phyloP scores from a whole-genome alignment of 1,284 basidiomycete genomes.

The Rhodotorula sp. region DNA sequence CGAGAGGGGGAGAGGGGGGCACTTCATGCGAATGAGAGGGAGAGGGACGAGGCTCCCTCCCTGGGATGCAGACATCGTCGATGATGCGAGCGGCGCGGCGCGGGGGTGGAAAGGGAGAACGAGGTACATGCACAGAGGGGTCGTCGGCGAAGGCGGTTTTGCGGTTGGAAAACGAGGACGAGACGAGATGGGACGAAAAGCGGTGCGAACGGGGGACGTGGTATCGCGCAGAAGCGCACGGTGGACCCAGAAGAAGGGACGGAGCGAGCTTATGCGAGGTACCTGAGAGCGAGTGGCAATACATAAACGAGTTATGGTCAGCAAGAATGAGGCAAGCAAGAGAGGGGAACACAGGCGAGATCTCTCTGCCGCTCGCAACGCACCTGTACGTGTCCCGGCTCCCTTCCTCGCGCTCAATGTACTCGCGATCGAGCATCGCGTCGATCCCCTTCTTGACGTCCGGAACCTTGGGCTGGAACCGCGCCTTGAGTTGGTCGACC shows the following conservation, averaged over 20 bases:
- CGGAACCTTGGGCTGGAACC: conserved; percentile 84
- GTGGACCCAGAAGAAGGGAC: not conserved
- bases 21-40: not conserved
- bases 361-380: conserved; percentile 4
- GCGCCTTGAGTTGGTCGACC: conserved; percentile 77
- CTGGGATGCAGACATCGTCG: no score
- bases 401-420: conserved; percentile 28
- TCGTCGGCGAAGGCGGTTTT: not conserved
- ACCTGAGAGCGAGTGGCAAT: not conserved
- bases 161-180: not conserved
- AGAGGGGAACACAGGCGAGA: not conserved
- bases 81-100: not conserved
- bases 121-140: not conserved
- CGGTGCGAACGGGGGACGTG: no score
- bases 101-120: not conserved
- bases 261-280: not conserved
- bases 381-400: conserved; percentile 37
- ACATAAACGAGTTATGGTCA: no score
- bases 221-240: no score
- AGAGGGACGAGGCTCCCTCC: not conserved
- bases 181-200: not conserved
- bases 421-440: conserved; percentile 93
- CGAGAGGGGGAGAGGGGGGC: not conserved
- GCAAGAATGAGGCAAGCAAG: not conserved
- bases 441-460: conserved; percentile 91